Base-by-base conservation (phyloP, 2,329 filamentous ascomycete genomes). In the Atkinsonella hypoxylon region DNA sequence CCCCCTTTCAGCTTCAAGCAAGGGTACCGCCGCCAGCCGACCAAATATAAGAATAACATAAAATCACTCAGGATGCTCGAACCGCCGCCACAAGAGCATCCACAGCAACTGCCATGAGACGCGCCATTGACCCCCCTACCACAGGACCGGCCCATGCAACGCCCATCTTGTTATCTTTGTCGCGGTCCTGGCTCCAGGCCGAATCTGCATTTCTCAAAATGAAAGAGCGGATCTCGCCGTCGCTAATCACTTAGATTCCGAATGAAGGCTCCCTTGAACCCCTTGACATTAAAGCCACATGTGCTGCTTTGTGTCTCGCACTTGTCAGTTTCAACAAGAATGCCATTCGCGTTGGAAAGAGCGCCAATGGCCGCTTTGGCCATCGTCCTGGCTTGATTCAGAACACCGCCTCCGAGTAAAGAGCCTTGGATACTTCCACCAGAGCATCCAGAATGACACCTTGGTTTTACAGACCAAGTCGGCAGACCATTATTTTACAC, bases 221-320 rank as follows among this genome's bases (percentile, higher is more conserved):
- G 50, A 82, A 81, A 1, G 66, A 60, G 9, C 64, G 67, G 58
- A 81, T 83, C 8, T 62, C 61, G 2, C 69, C 62, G 39, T 76
- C 67, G 0, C 76, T 75, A 1, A 72, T 72, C 2, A 64, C 74
- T 1, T 66, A 88, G 66, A 59, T 85, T 85, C 17, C 82, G 74
- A 15, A 78, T 72, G 55, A 87, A 86, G 38, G 87, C 71, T 4
- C 85, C 85, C 64, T 88, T 88, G 74, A 88, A 89, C 58, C 85
- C 80, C 32, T 77, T 72, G 1, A 70, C 75, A 52, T 82, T 75
- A 17, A 60, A 62, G 8, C 67, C 70, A 50, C 72, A 77, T 52
- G 66, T 58, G 42, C 61, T 61, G 13, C 53, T 48, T n/a, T 54
- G 51, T 18, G 61, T 58, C 54, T 69, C 66, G 48, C 67, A 69